Percentiles rank a stretch among this genome's conserved stretches.
These are phyloP conservation scores for Brettanomyces sp. DNA, from an alignment of 805 yeast species.

Conservation along the genomic window DNA sequence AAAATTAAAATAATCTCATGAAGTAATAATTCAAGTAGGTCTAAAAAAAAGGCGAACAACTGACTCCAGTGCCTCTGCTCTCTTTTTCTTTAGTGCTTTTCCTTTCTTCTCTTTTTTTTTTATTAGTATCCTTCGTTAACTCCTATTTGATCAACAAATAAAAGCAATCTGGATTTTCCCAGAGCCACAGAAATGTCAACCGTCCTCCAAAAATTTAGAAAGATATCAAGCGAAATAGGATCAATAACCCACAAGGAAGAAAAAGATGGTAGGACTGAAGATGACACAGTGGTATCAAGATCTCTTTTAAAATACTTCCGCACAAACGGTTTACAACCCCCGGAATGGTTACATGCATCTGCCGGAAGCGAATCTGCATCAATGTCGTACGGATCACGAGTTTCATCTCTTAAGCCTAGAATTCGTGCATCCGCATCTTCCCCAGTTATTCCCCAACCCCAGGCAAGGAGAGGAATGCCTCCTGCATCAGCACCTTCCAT, in stretches of 20 bases:
- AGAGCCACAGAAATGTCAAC: background rate
- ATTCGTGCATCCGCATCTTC: background rate
- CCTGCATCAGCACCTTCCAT: too few species aligned
- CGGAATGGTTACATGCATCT: slow-evolving; percentile 20
- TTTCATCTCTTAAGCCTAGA: background rate
- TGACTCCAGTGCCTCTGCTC: too few species aligned
- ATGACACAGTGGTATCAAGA: slow-evolving; percentile 24
- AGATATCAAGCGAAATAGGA: slow-evolving; percentile 10
- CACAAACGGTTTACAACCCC: slow-evolving; percentile 13
- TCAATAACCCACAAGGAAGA: slow-evolving; percentile 20
- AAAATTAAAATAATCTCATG: background rate
- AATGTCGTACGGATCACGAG: too few species aligned
- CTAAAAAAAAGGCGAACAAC: too few species aligned
- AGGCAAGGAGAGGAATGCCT: background rate
- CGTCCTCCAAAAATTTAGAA: slow-evolving; percentile 14
- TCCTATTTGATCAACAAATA: too few species aligned
- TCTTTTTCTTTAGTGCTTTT: too few species aligned
- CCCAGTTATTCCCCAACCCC: background rate
- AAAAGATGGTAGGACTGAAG: slow-evolving; percentile 25
- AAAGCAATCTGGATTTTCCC: too few species aligned
- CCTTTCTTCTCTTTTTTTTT: too few species aligned
- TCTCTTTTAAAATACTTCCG: slow-evolving; percentile 22
- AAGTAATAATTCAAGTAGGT: too few species aligned
- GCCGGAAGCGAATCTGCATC: background rate
- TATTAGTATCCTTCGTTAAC: too few species aligned